Evolutionary conservation across 768 basidiomycete genomes (phyloP).

Genomic region (Exidia glandulosa): DNA sequence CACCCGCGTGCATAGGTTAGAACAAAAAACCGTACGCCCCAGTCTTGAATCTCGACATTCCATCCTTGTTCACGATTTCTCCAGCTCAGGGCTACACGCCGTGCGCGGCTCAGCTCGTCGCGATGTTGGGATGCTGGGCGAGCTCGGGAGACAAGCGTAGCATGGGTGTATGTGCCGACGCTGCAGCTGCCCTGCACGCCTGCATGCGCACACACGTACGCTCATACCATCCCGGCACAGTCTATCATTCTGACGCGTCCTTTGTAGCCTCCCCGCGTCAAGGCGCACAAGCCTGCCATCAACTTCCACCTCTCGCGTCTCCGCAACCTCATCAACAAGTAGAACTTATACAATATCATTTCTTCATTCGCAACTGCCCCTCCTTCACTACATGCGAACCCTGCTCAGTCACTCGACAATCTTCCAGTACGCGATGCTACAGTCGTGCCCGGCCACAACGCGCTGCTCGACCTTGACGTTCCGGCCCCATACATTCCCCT

Average conservation of each 20-base stretch:
- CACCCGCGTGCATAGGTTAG: neutral
- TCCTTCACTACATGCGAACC: neutral
- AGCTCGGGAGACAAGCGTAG: constrained; percentile 53
- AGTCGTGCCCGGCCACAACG: constrained; percentile 50
- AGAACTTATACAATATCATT: neutral
- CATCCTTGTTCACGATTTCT: constrained; percentile 3
- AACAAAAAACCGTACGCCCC: neutral
- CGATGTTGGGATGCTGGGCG: constrained; percentile 84
- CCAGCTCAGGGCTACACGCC: constrained; percentile 38
- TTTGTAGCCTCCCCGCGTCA: constrained; percentile 54
- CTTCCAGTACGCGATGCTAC: constrained; percentile 64
- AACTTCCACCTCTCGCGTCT: constrained; percentile 84
- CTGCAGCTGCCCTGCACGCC: constrained; percentile 51
- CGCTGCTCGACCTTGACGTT: constrained; percentile 54
- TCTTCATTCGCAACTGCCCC: neutral
- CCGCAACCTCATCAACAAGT: constrained; percentile 55
- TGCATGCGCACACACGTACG: constrained; percentile 83
- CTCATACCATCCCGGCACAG: constrained; percentile 9
- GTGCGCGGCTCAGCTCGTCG: constrained; percentile 57
- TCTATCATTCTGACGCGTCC: constrained; percentile 1
- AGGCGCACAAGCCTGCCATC: constrained; percentile 63
- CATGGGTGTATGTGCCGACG: constrained; percentile 40
- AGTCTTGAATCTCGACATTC: constrained; percentile 6
- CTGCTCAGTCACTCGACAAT: constrained; percentile 1
- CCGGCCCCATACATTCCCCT: constrained; percentile 48